Evolutionary conservation across 2,329 filamentous ascomycete species (phyloP), one percentile per base, ranked within the genome.

Genomic region (Penicillium sp.): DNA sequence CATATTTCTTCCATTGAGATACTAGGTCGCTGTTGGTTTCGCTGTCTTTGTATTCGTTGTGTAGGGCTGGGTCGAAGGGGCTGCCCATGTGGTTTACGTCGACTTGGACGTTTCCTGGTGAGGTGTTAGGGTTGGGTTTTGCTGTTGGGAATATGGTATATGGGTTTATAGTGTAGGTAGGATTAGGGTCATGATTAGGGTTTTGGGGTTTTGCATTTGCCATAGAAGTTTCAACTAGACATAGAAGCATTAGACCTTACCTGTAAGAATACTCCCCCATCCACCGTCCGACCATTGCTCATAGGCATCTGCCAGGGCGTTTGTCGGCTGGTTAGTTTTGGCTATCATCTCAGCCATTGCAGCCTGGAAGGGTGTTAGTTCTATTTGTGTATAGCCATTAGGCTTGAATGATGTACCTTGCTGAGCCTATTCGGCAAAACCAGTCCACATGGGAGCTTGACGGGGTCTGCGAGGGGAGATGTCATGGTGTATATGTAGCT

Each of bases 391-490:
- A 25, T 53, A 37, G 23, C 31, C 8, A 38, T 15, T 23, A 25
- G 7, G 3, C 10, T 9, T 25, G 10, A 15, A 23, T 2, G 13
- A 17, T 40, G 7, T 31, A 73, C 72, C 69, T 80, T 80, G 49
- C 69, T 75, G 1, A 87, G 75, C 6, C 84, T 80, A 64, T 86
- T 86, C 3, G 81, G 81, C 3, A 86, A 68, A 0, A 75, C 77
- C 27, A 87, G 74, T 1, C 84, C 84, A 66, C 82, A 84, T 59
- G 81, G 80, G 1, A 86, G 75, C 38, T 77, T 82, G 17, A 84
- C 65, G 0, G 82, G 77, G 29, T 79, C 71, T 53, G 69, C 65
- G 10, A 80, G 58, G 27, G 67, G 58, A 10, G 68, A 68, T 41
- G 70, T 54, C 65, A 69, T 70, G 12, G 17, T 41, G 43, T 47